phyloP scores from a whole-genome alignment of 352 stramenopile species.

The Globisporangium spinosum region DNA sequence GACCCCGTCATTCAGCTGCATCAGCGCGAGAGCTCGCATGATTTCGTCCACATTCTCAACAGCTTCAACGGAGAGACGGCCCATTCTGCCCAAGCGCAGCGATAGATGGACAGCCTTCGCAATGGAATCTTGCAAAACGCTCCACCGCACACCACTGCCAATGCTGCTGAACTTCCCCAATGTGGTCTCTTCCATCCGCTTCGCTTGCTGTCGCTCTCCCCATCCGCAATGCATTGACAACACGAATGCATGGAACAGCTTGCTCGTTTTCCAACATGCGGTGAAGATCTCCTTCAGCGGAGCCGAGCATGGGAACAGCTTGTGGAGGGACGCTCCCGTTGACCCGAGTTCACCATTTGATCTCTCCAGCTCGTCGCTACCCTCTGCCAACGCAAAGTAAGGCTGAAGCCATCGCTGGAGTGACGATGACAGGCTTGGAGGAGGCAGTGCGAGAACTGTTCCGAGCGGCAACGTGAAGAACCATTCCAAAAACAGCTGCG shows the following conservation, averaged over 20 bases:
- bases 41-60: conserved; percentile 82
- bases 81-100: conserved; percentile 57
- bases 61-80: conserved; percentile 56
- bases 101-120: conserved; percentile 73
- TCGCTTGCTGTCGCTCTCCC: conserved; percentile 63
- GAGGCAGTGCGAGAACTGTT: conserved; percentile 49
- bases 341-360: conserved; percentile 27
- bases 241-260: conserved; percentile 72
- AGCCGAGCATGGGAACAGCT: conserved; percentile 34
- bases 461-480: conserved; percentile 73
- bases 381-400: conserved; percentile 42
- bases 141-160: conserved; percentile 61
- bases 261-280: conserved; percentile 53
- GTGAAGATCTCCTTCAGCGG: conserved; percentile 49
- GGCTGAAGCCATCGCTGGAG: conserved; percentile 76
- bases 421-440: conserved; percentile 62
- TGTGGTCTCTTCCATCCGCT: conserved; percentile 64
- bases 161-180: conserved; percentile 60
- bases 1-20: conserved; percentile 72
- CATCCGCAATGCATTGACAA: conserved; percentile 62
- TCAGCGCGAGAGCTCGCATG: conserved; percentile 62
- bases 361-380: conserved; percentile 28
- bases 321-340: conserved; percentile 26
- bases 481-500: conserved; percentile 74
- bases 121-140: conserved; percentile 68